Conservation (phyloP, 345 rosid species). For the Physaria fendleri region DNA sequence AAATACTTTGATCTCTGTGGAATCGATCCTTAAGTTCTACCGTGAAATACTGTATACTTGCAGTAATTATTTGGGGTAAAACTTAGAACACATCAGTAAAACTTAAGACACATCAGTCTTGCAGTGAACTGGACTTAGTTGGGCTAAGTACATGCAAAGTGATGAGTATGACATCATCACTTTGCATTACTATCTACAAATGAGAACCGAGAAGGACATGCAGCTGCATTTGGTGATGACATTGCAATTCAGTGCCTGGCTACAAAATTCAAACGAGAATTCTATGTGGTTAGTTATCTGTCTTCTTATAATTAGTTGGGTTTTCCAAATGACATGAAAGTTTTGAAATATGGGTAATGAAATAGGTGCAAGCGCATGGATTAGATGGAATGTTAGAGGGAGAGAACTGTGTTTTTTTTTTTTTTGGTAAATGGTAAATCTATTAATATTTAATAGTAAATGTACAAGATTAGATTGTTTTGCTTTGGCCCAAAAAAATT, state of each 20-base stretch:
- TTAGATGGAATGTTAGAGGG: conserved; percentile 94
- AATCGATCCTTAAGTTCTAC: no score
- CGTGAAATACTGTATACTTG: no score
- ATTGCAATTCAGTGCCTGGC: conserved; percentile 95
- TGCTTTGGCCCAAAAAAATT: no score
- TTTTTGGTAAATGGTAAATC: no score
- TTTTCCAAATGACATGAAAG: background rate
- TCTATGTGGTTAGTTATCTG: conserved; percentile 51
- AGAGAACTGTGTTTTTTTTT: conserved; percentile 93
- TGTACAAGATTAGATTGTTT: no score
- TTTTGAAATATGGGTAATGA: background rate
- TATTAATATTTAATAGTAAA: no score
- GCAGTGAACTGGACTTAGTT: conserved; percentile 67
- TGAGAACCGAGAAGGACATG: conserved; percentile 77
- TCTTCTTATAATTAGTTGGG: background rate
- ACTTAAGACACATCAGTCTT: no score
- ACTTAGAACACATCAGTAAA: no score
- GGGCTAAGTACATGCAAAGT: conserved; percentile 98
- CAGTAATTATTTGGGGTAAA: no score
- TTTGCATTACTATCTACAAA: conserved; percentile 80
- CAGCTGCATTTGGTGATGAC: conserved; percentile 98
- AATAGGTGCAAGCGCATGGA: conserved; percentile 99
- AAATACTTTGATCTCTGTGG: no score
- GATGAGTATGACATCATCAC: conserved; percentile 90
- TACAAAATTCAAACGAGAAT: conserved; percentile 89